phyloP scores from a whole-genome alignment of 768 basidiomycete species.

The Lanmaoa rubissima region DNA sequence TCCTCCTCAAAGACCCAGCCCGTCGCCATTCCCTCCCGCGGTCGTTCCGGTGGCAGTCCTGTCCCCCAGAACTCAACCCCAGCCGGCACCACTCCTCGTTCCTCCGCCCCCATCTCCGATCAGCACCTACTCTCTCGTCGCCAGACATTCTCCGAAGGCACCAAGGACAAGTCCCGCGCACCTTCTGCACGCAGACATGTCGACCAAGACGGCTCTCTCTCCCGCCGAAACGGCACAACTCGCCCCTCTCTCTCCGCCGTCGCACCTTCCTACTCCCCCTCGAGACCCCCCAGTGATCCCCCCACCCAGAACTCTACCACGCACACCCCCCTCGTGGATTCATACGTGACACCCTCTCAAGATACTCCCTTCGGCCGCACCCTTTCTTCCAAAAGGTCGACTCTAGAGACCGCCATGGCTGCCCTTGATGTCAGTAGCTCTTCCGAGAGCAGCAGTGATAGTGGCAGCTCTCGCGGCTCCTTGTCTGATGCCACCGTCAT shows the following conservation, averaged over 20 bases:
- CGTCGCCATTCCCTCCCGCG: constrained; percentile 41
- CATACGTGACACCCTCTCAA: constrained; percentile 23
- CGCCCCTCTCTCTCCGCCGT: constrained; percentile 47
- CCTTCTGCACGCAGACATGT: constrained; percentile 60
- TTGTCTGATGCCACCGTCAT: constrained; percentile 75
- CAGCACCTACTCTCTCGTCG: constrained; percentile 45
- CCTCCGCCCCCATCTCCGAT: constrained; percentile 41
- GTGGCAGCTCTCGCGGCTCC: constrained; percentile 48
- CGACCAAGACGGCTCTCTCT: constrained; percentile 50
- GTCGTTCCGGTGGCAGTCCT: constrained; percentile 55
- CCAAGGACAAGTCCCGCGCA: constrained; percentile 53
- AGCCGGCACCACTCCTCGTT: constrained; percentile 31
- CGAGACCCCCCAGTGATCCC: constrained; percentile 22
- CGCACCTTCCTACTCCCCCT: constrained; percentile 31
- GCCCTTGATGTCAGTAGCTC: constrained; percentile 39
- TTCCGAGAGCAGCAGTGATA: constrained; percentile 62
- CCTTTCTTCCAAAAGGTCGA: constrained; percentile 31
- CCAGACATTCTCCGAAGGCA: constrained; percentile 49
- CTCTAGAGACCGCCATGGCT: constrained; percentile 40
- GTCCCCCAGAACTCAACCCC: constrained; percentile 24
- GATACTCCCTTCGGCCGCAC: constrained; percentile 35
- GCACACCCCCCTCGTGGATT: constrained; percentile 24
- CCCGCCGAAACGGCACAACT: constrained; percentile 46
- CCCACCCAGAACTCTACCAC: constrained; percentile 14
- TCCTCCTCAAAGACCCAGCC: constrained; percentile 39